Percentiles rank a stretch among this genome's conserved stretches.
Evolutionary conservation across 2,329 filamentous ascomycete species (phyloP).

Genomic region (Aspergillus oerlinghausenensis): DNA sequence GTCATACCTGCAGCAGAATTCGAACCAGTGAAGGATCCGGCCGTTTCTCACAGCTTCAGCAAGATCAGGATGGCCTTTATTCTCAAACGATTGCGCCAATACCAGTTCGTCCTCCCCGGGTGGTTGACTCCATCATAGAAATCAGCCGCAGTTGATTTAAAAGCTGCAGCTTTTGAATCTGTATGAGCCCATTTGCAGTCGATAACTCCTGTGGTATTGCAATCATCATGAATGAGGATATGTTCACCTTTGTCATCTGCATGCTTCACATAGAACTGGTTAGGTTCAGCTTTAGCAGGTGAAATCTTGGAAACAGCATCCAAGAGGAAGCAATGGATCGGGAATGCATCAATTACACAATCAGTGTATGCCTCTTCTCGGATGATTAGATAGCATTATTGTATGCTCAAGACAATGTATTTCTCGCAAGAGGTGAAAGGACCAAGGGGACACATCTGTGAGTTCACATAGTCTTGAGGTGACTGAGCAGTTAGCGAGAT

Average conservation of each 20-base stretch:
- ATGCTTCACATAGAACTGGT: slow-evolving; percentile 43
- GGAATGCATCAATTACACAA: slow-evolving; percentile 32
- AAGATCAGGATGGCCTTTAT: slow-evolving; percentile 34
- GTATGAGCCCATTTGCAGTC: slow-evolving; percentile 44
- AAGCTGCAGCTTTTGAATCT: slow-evolving; percentile 34
- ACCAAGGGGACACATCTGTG: slow-evolving; percentile 22
- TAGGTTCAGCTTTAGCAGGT: slow-evolving; percentile 17
- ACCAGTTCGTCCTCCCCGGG: slow-evolving; percentile 37
- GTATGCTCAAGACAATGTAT: slow-evolving; percentile 33
- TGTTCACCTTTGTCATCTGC: slow-evolving; percentile 49
- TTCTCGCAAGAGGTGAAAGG: slow-evolving; percentile 35
- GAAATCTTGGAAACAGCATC: slow-evolving; percentile 24
- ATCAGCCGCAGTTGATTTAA: slow-evolving; percentile 42
- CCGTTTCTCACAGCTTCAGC: slow-evolving; percentile 36
- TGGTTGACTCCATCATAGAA: slow-evolving; percentile 37
- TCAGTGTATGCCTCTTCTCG: slow-evolving; percentile 35
- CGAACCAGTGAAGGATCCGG: slow-evolving; percentile 36
- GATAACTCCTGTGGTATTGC: slow-evolving; percentile 47
- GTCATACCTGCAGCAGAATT: slow-evolving; percentile 43
- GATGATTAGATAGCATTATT: slow-evolving; percentile 37
- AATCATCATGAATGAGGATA: slow-evolving; percentile 44
- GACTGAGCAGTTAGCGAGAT: too few species aligned
- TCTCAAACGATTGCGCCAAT: slow-evolving; percentile 33
- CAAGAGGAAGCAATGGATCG: slow-evolving; percentile 42
- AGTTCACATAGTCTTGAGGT: slow-evolving; percentile 21